Evolutionary conservation across 352 stramenopile genomes (phyloP), one percentile per base, ranked within the genome.

Genomic region (Phytopythium sindhum): DNA sequence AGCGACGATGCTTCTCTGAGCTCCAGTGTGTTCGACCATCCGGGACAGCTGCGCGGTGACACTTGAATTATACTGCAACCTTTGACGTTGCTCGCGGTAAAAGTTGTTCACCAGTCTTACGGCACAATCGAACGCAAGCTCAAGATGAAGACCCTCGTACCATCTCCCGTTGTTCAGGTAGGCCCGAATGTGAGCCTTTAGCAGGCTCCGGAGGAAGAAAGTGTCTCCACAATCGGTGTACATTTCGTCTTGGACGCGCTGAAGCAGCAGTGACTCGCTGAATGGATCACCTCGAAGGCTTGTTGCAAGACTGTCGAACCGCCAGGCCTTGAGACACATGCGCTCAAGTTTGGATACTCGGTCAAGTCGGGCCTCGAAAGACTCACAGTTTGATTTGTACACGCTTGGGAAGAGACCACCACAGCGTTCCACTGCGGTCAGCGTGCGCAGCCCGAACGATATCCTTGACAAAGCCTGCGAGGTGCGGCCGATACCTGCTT

Each of bases 241-340:
- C 50, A 75, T 69, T 61, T 89, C 80, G 26, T 74, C 57, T 31
- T 84, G 59, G 23, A 89, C 69, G 29, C 80, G 69, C 65, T 91
- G 72, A 4, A 91, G 68, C 47, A 91, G 45, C n/a, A 89, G 44
- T 10, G 80, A 68, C 61, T 89, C 82, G 33, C 63, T 65, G 61
- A 84, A 86, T 28, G 81, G 62, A n/a, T 77, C 67, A 1, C 77
- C 81, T 33, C 63, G 57, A 21, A 86, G 60, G 10, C 31, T 47
- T 12, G 62, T 21, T 0, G 82, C 62, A 17, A 88, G 60, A 55
- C 80, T 91, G 45, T 86, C 68, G 24, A 65, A 80, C 9, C 61
- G 37, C 82, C 80, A 89, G 0, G 82, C 80, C 24, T 84, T 85
- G 14, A 88, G 47, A 24, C 78, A 81, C 75, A 89, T 81, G 19